phyloP scores from a whole-genome alignment of 2,329 filamentous ascomycete species.

The Phialophora verrucosa region DNA sequence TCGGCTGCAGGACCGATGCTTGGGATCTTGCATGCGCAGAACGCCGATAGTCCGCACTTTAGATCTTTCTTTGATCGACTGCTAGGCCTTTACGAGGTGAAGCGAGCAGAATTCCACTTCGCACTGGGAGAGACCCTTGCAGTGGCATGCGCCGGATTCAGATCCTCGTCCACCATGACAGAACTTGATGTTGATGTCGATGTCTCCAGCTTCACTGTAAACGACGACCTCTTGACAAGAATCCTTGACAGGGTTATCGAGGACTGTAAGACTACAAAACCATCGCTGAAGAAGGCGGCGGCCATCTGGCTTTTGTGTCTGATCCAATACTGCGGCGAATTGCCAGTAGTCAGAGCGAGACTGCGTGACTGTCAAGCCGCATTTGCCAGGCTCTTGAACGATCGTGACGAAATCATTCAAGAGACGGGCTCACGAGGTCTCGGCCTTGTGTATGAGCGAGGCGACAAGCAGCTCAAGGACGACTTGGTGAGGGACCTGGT shows the following conservation, averaged over 20 bases:
- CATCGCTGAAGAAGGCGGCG: constrained; percentile 85
- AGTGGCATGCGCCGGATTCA: constrained; percentile 78
- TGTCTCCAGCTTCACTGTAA: constrained; percentile 46
- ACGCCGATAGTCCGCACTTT: constrained; percentile 44
- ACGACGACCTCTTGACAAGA: constrained; percentile 53
- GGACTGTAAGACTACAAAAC: constrained; percentile 84
- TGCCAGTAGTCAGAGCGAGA: constrained; percentile 69
- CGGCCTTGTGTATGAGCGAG: constrained; percentile 91
- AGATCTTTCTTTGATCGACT: constrained; percentile 68
- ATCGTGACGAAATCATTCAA: constrained; percentile 91
- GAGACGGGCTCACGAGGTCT: constrained; percentile 92
- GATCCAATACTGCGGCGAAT: constrained; percentile 84
- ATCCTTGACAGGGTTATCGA: constrained; percentile 74
- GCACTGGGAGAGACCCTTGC: constrained; percentile 86
- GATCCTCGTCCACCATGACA: constrained; percentile 76
- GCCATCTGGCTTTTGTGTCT: constrained; percentile 94
- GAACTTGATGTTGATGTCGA: constrained; percentile 73
- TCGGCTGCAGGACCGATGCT: constrained; percentile 74
- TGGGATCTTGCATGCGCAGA: constrained; percentile 51
- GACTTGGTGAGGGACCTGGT: constrained; percentile 87
- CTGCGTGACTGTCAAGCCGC: constrained; percentile 81
- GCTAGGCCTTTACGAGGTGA: constrained; percentile 79
- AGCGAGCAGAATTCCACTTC: constrained; percentile 87
- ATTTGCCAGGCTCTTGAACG: constrained; percentile 85
- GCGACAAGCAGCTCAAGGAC: constrained; percentile 77